phyloP scores from a whole-genome alignment of 768 basidiomycete species.

The Boletus speciosus region DNA sequence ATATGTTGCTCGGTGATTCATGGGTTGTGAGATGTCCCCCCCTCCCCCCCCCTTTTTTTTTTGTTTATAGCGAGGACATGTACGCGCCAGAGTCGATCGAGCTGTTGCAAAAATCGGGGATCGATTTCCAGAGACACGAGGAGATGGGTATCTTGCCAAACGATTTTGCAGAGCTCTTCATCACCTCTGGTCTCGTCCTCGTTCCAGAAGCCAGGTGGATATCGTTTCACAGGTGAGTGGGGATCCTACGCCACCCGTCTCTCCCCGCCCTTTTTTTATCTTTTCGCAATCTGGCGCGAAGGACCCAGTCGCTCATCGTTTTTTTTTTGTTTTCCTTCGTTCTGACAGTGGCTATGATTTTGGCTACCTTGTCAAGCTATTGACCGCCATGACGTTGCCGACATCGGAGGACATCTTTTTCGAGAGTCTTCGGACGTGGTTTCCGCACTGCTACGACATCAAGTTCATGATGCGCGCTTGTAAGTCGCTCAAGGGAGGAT shows the following conservation, averaged over 20 bases:
- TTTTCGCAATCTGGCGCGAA: neutral
- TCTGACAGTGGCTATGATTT: constrained; percentile 90
- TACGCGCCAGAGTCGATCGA: constrained; percentile 98
- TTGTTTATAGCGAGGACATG: constrained; percentile 81
- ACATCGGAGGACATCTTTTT: constrained; percentile 90
- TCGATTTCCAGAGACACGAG: constrained; percentile 92
- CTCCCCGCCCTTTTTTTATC: neutral
- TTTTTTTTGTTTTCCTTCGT: neutral
- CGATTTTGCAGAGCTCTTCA: constrained; percentile 95
- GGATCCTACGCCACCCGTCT: neutral
- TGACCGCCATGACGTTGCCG: constrained; percentile 83
- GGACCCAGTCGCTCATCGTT: constrained; percentile 1
- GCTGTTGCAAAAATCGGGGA: constrained; percentile 88
- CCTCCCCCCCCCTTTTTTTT: too few relatives aligned
- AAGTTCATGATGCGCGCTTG: constrained; percentile 92
- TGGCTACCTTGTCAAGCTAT: constrained; percentile 94
- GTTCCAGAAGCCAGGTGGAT: constrained; percentile 91
- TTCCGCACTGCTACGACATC: constrained; percentile 95
- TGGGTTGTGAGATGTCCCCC: neutral
- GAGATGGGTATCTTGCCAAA: constrained; percentile 90
- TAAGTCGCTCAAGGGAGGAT: constrained; percentile 77
- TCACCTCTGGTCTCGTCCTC: constrained; percentile 92
- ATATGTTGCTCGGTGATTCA: neutral
- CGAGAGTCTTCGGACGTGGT: constrained; percentile 83
- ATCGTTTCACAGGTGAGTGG: constrained; percentile 91